Conservation (phyloP, 495 filamentous ascomycete genomes). For the Evansstolkia leycettana region DNA sequence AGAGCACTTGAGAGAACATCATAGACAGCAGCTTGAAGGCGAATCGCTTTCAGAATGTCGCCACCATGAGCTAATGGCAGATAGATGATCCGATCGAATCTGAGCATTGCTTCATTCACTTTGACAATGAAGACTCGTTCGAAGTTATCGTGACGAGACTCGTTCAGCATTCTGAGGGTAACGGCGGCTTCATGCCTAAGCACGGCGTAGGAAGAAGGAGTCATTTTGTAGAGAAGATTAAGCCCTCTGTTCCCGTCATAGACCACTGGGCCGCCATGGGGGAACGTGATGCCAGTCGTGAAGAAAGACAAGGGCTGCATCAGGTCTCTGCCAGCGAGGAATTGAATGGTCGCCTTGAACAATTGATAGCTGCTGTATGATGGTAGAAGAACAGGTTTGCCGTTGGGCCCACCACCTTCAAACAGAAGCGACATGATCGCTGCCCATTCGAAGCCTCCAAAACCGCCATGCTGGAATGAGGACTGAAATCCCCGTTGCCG, state of each 20-base stretch:
- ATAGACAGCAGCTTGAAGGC: slow-evolving; percentile 34
- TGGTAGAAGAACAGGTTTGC: slow-evolving; percentile 55
- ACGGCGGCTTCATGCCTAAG: slow-evolving; percentile 58
- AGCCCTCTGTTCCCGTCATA: slow-evolving; percentile 58
- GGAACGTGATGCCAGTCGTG: slow-evolving; percentile 17
- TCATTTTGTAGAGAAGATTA: slow-evolving; percentile 90
- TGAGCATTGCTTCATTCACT: slow-evolving; percentile 50
- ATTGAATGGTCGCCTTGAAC: slow-evolving; percentile 85
- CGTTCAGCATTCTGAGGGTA: slow-evolving; percentile 60
- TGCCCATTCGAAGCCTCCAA: slow-evolving; percentile 89
- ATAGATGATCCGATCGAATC: slow-evolving; percentile 52
- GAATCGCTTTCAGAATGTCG: slow-evolving; percentile 19
- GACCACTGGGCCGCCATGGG: slow-evolving; percentile 29
- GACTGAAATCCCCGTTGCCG: slow-evolving; percentile 72
- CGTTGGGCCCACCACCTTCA: slow-evolving; percentile 57
- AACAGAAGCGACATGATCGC: slow-evolving; percentile 67
- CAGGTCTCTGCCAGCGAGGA: slow-evolving; percentile 60
- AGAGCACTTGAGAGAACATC: slow-evolving; percentile 54
- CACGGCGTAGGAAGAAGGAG: slow-evolving; percentile 63
- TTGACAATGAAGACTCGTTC: slow-evolving; percentile 69
- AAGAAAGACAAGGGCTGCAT: slow-evolving; percentile 48
- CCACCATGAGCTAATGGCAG: slow-evolving; percentile 17
- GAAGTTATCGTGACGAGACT: slow-evolving; percentile 68
- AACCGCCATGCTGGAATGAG: slow-evolving; percentile 60
- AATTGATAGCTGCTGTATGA: slow-evolving; percentile 87